A percentile compares a stretch with the other conserved stretches of the same genome.
phyloP scores from a whole-genome alignment of 2,329 filamentous ascomycete genomes.

The Penicillium crustosum region DNA sequence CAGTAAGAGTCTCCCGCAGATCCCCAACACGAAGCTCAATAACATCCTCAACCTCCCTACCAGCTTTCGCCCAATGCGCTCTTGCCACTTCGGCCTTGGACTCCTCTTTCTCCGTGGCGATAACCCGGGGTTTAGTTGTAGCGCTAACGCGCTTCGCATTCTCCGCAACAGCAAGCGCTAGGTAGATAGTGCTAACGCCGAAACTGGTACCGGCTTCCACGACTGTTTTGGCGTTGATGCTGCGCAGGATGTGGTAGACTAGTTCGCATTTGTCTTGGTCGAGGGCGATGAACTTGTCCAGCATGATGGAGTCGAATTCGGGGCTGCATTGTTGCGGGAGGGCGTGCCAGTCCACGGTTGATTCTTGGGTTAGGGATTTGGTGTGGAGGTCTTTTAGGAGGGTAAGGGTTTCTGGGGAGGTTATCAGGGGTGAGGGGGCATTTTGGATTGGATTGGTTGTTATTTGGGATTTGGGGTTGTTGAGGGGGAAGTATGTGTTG shows the following conservation, averaged over 20 bases:
- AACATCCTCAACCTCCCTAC: slow-evolving; percentile 48
- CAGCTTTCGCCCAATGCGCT: slow-evolving; percentile 56
- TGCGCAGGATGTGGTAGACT: slow-evolving; percentile 55
- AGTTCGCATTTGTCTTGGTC: slow-evolving; percentile 60
- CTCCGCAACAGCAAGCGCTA: slow-evolving; percentile 57
- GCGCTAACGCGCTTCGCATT: slow-evolving; percentile 39
- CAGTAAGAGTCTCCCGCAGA: slow-evolving; percentile 56
- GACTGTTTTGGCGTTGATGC: slow-evolving; percentile 51
- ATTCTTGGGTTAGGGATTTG: slow-evolving; percentile 36
- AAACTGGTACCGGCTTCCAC: slow-evolving; percentile 64
- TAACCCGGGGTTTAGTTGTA: slow-evolving; percentile 41
- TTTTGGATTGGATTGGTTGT: background rate
- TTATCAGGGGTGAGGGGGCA: slow-evolving; percentile 16
- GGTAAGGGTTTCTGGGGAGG: slow-evolving; percentile 17
- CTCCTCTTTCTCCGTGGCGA: slow-evolving; percentile 61
- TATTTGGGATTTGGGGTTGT: background rate
- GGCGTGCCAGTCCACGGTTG: slow-evolving; percentile 18
- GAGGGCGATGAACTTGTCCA: slow-evolving; percentile 60
- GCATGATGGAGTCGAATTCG: slow-evolving; percentile 44
- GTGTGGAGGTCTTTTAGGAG: slow-evolving; percentile 36
- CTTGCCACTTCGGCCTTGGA: slow-evolving; percentile 54
- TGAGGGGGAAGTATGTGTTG: background rate
- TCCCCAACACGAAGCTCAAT: slow-evolving; percentile 62
- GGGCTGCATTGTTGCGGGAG: slow-evolving; percentile 23
- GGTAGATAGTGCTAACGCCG: slow-evolving; percentile 63